Evolutionary conservation across 1,139 yeast species (phyloP), one percentile per base, ranked within the genome.

Genomic region (Pichia sp.): DNA sequence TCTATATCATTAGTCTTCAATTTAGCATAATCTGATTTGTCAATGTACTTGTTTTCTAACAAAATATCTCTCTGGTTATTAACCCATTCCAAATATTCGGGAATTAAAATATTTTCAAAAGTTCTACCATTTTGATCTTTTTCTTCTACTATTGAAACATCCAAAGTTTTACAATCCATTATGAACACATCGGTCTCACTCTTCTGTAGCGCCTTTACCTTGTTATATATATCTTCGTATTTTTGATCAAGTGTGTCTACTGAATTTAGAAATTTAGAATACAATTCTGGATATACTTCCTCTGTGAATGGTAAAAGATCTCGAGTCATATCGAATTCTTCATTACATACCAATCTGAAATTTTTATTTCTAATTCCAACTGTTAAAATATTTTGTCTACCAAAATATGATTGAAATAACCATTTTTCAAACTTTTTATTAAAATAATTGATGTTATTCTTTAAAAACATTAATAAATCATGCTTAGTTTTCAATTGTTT

Each of bases 371-470:
- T 39, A 4, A 53, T n/a, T 14, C 60, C 60, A 12, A 57, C 39
- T 7, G 55, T 34, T 3, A 57, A 33, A 3, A 36, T 44, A 30
- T 48, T 51, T n/a, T 48, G 50, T 38, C 47, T 38, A 3, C 56
- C 57, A 44, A 50, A 52, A 24, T 46, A 45, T 19, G 52, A 40
- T 40, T 57, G 60, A 18, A 40, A 40, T 3, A 54, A 14, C 56
- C 57, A 57, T 36, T 52, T 47, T 9, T 38, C 24, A 3, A 55
- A 12, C 19, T 46, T 42, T 7, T 8, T 2, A 0, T 24, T n/a
- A 24, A 55, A 57, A 2, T 18, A 5, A 2, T 28, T 34, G 4
- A 44, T 44, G 20, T 46, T 34, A 4, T 28, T 27, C 1, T 31
- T 15, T 5, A 55, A 17, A 21, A 31, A 45, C 2, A 8, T 6